Evolutionary conservation across 1,284 basidiomycete genomes (phyloP).

Genomic region (Porogramme epimiltina): DNA sequence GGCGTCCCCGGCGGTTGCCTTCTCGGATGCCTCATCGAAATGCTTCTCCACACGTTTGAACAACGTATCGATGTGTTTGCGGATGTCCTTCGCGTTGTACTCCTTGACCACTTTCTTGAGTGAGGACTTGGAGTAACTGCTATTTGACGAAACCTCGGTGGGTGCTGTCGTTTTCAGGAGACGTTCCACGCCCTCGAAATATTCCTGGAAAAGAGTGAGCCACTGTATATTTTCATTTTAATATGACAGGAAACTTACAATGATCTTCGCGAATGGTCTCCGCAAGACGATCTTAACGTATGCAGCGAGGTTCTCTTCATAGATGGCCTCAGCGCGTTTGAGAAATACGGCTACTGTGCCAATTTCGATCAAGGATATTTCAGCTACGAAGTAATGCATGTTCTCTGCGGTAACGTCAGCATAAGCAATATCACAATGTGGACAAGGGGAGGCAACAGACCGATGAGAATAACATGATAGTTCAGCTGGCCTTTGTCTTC

Average conservation of each 20-base stretch:
- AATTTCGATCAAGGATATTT: conserved; percentile 72
- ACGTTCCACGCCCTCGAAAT: conserved; percentile 90
- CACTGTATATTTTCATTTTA: background rate
- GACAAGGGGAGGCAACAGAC: conserved; percentile 38
- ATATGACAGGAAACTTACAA: conserved; percentile 56
- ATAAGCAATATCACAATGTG: background rate
- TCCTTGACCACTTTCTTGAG: conserved; percentile 89
- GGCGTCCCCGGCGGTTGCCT: conserved; percentile 55
- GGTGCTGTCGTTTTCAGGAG: conserved; percentile 82
- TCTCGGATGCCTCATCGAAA: conserved; percentile 81
- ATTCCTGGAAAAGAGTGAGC: conserved; percentile 63
- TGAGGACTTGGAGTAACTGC: conserved; percentile 75
- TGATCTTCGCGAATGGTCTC: conserved; percentile 84
- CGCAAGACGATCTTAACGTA: conserved; percentile 90
- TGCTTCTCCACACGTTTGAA: conserved; percentile 96
- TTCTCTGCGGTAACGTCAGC: conserved; percentile 66
- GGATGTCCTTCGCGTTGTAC: conserved; percentile 84
- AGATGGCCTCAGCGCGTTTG: conserved; percentile 79
- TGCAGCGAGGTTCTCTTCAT: conserved; percentile 83
- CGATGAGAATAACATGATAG: conserved; percentile 94
- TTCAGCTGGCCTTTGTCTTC: conserved; percentile 98
- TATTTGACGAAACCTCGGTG: conserved; percentile 78
- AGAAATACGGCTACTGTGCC: conserved; percentile 71
- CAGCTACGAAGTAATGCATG: conserved; percentile 91
- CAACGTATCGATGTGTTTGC: conserved; percentile 84